phyloP scores from a whole-genome alignment of 2,329 filamentous ascomycete genomes.

The Xylaria sp. region DNA sequence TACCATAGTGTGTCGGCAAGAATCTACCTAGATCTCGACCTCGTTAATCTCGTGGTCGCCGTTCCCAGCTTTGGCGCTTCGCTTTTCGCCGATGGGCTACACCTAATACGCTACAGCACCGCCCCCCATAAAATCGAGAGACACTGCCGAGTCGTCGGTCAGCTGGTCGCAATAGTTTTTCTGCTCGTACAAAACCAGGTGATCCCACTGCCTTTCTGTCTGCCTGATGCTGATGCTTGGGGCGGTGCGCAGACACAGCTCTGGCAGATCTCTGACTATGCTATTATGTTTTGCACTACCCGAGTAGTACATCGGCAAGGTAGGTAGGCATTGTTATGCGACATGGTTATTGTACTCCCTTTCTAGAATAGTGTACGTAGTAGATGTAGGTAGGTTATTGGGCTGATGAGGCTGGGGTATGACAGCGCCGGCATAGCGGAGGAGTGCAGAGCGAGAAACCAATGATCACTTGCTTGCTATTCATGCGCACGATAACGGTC shows the following conservation, averaged over 20 bases:
- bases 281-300: not conserved
- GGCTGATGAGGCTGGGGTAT: not conserved
- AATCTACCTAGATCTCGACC: not conserved
- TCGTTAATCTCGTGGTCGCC: slow-evolving; percentile 8
- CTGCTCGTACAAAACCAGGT: slow-evolving; percentile 23
- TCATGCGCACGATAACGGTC: slow-evolving; percentile 15
- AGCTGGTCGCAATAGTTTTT: slow-evolving; percentile 24
- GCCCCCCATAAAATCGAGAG: slow-evolving; percentile 21
- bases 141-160: slow-evolving; percentile 25
- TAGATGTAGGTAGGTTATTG: not conserved
- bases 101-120: slow-evolving; percentile 10
- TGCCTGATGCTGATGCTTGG: slow-evolving; percentile 22
- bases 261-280: slow-evolving; percentile 7
- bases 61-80: slow-evolving; percentile 18
- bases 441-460: not conserved
- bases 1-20: not conserved
- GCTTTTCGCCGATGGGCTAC: slow-evolving; percentile 23
- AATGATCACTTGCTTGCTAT: slow-evolving; percentile 9
- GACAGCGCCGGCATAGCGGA: not conserved
- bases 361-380: not conserved
- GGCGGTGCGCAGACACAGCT: slow-evolving; percentile 14
- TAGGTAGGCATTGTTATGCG: not conserved
- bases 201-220: slow-evolving; percentile 23
- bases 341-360: not conserved
- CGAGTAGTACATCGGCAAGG: not conserved